Conservation (phyloP, 2,329 filamentous ascomycete genomes). For the Trichoderma atroviride region DNA sequence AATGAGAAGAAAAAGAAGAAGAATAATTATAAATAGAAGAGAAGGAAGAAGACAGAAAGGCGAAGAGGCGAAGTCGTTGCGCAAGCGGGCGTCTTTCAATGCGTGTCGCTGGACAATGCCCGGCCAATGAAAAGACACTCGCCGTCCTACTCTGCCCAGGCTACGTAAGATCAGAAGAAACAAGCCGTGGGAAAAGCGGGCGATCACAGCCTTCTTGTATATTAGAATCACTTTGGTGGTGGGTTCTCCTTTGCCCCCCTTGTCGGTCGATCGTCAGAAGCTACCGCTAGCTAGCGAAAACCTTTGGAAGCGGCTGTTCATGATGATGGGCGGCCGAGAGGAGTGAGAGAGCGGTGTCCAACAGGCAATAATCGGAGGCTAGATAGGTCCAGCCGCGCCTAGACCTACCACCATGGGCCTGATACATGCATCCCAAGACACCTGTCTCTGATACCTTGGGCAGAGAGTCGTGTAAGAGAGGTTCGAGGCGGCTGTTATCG, state of each 20-base stretch:
- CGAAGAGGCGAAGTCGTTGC: background rate
- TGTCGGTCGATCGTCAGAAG: background rate
- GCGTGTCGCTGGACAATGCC: background rate
- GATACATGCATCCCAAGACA: background rate
- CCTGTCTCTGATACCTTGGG: background rate
- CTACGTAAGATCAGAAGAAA: background rate
- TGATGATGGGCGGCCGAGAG: constrained; percentile 9
- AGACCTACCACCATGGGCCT: background rate
- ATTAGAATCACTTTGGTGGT: background rate
- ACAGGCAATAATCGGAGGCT: constrained; percentile 19
- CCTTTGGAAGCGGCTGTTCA: background rate
- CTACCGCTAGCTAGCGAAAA: background rate
- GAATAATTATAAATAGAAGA: background rate
- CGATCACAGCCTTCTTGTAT: constrained; percentile 4
- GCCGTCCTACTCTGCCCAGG: background rate
- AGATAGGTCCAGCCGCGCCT: background rate
- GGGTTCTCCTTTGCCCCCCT: background rate
- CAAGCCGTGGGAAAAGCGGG: background rate
- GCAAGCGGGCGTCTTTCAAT: constrained; percentile 7
- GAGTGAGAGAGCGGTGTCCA: constrained; percentile 2
- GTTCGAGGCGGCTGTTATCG: background rate
- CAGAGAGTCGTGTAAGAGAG: background rate
- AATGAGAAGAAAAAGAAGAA: background rate
- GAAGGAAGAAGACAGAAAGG: background rate
- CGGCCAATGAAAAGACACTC: constrained; percentile 2